Evolutionary conservation across 106 monocot genomes (phyloP).

Genomic region (Acanthochlamys bracteata): DNA sequence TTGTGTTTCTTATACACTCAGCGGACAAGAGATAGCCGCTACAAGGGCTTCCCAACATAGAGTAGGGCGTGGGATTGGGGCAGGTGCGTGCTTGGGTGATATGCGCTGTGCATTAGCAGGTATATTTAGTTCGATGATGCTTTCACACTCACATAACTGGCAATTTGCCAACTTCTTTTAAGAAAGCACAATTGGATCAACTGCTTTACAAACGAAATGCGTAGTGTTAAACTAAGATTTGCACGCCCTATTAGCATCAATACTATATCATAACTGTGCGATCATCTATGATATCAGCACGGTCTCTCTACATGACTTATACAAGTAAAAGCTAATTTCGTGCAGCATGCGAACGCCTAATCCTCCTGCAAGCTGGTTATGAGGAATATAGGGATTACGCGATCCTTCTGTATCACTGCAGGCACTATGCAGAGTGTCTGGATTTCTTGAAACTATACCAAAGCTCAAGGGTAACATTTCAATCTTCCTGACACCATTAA

Average conservation of each 20-base stretch:
- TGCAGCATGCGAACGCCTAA: slow-evolving; percentile 58
- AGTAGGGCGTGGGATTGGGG: slow-evolving; percentile 49
- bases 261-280: no score
- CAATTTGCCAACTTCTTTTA: no score
- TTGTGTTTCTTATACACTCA: neutral
- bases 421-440: slow-evolving; percentile 47
- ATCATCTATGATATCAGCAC: no score
- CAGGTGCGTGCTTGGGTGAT: slow-evolving; percentile 50
- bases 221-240: no score
- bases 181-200: no score
- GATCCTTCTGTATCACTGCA: slow-evolving; percentile 57
- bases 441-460: slow-evolving; percentile 40
- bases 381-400: slow-evolving; percentile 59
- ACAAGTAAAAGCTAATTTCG: no score
- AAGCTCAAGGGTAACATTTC: slow-evolving; percentile 25
- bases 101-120: slow-evolving; percentile 74
- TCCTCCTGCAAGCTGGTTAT: slow-evolving; percentile 26
- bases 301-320: no score
- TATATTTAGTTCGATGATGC: no score
- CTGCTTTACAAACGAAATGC: no score
- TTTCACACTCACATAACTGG: no score
- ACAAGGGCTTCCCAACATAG: slow-evolving; percentile 57
- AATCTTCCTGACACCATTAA: no score
- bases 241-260: no score
- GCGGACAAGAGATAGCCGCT: slow-evolving; percentile 51